phyloP scores from a whole-genome alignment of 768 basidiomycete species.

The Dictyophora rubrovolvata region DNA sequence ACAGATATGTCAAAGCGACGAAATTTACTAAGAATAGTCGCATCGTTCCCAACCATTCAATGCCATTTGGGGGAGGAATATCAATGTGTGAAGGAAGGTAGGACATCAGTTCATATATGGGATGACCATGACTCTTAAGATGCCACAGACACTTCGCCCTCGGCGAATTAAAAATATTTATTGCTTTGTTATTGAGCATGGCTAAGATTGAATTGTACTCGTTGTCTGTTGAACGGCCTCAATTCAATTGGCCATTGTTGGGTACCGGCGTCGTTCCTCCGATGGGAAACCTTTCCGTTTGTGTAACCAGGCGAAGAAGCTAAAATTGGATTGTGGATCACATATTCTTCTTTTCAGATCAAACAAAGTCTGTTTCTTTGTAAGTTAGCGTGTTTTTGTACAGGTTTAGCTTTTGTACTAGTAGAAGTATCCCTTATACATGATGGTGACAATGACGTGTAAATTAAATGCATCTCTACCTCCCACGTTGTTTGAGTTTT shows the following conservation, averaged over 20 bases:
- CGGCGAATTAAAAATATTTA: slow-evolving; percentile 15
- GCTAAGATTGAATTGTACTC: slow-evolving; percentile 12
- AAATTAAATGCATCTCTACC: no score
- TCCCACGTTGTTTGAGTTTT: no score
- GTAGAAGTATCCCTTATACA: no score
- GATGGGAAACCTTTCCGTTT: not conserved
- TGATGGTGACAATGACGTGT: no score
- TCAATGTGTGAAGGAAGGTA: slow-evolving; percentile 21
- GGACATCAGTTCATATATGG: not conserved
- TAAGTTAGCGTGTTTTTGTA: no score
- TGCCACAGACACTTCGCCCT: slow-evolving; percentile 16
- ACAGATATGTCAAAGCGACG: slow-evolving; percentile 9
- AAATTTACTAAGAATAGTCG: slow-evolving; percentile 11
- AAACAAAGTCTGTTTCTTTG: no score
- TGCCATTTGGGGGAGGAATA: slow-evolving; percentile 20
- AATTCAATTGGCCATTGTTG: slow-evolving; percentile 6
- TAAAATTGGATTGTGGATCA: not conserved
- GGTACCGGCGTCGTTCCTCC: slow-evolving; percentile 13
- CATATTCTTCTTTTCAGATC: no score
- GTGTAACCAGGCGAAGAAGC: not conserved
- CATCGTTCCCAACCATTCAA: slow-evolving; percentile 13
- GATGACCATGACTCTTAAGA: not conserved
- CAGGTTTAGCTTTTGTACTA: no score
- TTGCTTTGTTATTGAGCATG: slow-evolving; percentile 13
- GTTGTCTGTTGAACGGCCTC: slow-evolving; percentile 8